These are phyloP conservation scores for Hyaloscypha hepaticicola DNA, from an alignment of 495 filamentous ascomycete species.

Conservation along the genomic window DNA sequence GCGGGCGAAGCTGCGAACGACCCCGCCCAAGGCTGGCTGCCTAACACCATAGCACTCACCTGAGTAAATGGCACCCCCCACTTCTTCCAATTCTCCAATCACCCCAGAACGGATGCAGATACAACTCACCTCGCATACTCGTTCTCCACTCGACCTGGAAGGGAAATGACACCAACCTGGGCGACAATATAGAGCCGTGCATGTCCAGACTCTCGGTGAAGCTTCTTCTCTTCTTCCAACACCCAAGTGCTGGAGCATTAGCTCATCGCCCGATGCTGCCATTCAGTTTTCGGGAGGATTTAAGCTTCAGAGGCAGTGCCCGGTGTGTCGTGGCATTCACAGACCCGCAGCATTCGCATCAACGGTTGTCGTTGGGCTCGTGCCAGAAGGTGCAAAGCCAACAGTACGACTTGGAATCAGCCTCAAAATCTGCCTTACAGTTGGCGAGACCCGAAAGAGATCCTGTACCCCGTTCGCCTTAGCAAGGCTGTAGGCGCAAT, in stretches of 20 bases:
- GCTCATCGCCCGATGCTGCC: background rate
- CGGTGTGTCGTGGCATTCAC: conserved; percentile 3
- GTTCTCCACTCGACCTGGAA: conserved; percentile 4
- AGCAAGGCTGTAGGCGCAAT: conserved; percentile 10
- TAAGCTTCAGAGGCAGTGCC: conserved; percentile 6
- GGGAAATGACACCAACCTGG: background rate
- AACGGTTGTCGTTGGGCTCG: background rate
- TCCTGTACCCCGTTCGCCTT: conserved; percentile 1
- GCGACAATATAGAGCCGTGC: background rate
- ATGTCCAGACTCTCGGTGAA: background rate
- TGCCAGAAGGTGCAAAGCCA: background rate
- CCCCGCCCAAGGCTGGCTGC: conserved; percentile 11
- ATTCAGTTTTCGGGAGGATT: background rate
- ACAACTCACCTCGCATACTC: conserved; percentile 16
- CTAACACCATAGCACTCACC: conserved; percentile 4
- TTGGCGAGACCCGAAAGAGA: conserved; percentile 7
- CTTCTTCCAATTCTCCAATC: conserved; percentile 10
- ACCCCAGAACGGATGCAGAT: background rate
- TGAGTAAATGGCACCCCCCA: conserved; percentile 10
- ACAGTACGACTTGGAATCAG: background rate
- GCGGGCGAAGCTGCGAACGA: conserved; percentile 11
- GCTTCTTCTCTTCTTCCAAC: background rate
- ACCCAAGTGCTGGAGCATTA: background rate
- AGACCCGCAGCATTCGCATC: background rate
- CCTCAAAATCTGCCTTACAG: conserved; percentile 3